These are phyloP conservation scores for Nicotiana benthamiana DNA, from an alignment of 257 asterid genomes.

Conservation along the genomic window DNA sequence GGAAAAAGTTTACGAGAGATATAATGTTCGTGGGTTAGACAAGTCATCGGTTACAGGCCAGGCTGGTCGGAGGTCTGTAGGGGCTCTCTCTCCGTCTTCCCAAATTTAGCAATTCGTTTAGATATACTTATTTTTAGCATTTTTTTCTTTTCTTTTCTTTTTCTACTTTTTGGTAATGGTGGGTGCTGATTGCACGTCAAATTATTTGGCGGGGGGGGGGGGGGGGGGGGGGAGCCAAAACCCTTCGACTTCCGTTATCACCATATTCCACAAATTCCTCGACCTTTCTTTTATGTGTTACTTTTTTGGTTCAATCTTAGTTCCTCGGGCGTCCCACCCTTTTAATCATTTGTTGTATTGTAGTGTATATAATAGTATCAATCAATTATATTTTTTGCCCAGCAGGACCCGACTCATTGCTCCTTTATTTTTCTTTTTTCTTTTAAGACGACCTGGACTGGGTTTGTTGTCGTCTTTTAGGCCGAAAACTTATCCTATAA, in stretches of 20 bases:
- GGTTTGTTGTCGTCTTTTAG: neutral
- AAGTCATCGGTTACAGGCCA: conserved; percentile 67
- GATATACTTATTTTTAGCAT: neutral
- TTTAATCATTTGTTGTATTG: conserved; percentile 13
- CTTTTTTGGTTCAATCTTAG: neutral
- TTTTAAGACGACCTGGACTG: neutral
- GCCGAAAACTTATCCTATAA: neutral
- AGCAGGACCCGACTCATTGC: neutral
- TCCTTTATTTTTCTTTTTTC: neutral
- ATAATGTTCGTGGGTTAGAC: conserved; percentile 84
- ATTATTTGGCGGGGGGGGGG: neutral
- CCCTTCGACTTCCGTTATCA: neutral
- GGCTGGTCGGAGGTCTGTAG: conserved; percentile 64
- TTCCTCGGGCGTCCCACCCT: neutral
- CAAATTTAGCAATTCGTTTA: conserved; percentile 37
- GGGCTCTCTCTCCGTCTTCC: conserved; percentile 70
- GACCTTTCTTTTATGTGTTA: neutral
- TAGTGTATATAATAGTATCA: conserved; percentile 20
- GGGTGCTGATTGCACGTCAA: conserved; percentile 9
- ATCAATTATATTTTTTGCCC: conserved; percentile 14
- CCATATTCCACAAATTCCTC: conserved; percentile 1
- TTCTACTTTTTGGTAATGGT: neutral
- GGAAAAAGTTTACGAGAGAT: conserved; percentile 79
- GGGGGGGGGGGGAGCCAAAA: conserved; percentile 2
- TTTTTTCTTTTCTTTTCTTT: neutral